Conservation (phyloP, 805 yeast genomes). For the Kodamaea lidongshanica region DNA sequence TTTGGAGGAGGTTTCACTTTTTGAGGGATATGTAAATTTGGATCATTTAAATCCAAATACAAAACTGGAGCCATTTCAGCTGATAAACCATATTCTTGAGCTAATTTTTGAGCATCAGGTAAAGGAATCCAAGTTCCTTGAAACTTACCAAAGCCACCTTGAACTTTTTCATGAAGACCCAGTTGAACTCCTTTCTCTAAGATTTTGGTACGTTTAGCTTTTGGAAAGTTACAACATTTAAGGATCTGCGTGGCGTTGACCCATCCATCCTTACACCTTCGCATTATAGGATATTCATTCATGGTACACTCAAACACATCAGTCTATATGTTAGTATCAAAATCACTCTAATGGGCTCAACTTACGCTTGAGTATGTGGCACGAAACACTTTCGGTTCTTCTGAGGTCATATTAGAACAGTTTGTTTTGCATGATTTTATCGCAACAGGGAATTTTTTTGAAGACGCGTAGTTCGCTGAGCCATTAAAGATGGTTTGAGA, state of each 20-base stretch:
- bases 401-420: slow-evolving; percentile 28
- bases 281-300: slow-evolving; percentile 74
- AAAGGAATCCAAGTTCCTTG: slow-evolving; percentile 97
- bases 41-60: slow-evolving; percentile 32
- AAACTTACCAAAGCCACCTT: slow-evolving; percentile 95
- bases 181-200: slow-evolving; percentile 89
- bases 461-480: no score
- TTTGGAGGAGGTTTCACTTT: slow-evolving; percentile 29
- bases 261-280: slow-evolving; percentile 90
- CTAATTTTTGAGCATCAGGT: slow-evolving; percentile 52
- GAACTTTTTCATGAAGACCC: slow-evolving; percentile 87
- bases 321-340: slow-evolving; percentile 21
- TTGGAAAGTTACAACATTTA: slow-evolving; percentile 90
- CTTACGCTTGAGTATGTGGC: slow-evolving; percentile 43
- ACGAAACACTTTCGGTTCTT: slow-evolving; percentile 36
- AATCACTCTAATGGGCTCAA: slow-evolving; percentile 7
- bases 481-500: no score
- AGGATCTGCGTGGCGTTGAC: slow-evolving; percentile 94
- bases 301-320: slow-evolving; percentile 69
- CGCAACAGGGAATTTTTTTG: no score
- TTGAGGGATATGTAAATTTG: slow-evolving; percentile 29
- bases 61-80: slow-evolving; percentile 38
- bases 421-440: no score
- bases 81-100: slow-evolving; percentile 34
- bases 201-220: slow-evolving; percentile 88